Base-by-base conservation (phyloP, 2,329 filamentous ascomycete species). In the Cytospora leucostoma region DNA sequence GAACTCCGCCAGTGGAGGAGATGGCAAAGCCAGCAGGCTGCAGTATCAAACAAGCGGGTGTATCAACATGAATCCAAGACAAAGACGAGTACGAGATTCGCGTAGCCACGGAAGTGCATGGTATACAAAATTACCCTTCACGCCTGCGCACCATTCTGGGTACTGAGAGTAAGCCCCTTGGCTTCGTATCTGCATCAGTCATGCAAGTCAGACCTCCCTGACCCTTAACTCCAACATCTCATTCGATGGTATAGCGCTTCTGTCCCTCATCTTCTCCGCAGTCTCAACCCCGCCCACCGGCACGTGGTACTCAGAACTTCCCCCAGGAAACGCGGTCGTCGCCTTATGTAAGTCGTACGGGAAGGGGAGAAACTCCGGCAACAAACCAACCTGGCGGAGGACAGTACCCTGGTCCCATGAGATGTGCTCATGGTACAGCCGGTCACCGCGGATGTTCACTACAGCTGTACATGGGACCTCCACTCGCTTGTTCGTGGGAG, bases 401-500 rank as follows among this genome's bases (percentile, higher is more conserved):
- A 84, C 81, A 0, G 84, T 88, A 0, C 79, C 84, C 71, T 90
- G 87, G 64, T 91, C 88, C 88, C 88, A 91, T 15, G 81, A 77
- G 51, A 91, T 90, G 68, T 91, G 88, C 71, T 91, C 88, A 67
- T 90, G 87, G 67, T 85, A 89, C 0, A 91, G 74, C 0, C 87
- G 78, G 70, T 90, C 87, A 2, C 88, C 88, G 1, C 88, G 82
- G 59, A 91, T 81, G 62, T 88, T 88, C 5, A 91, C 87, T 0
- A 91, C 79, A 3, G 83, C 79, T 0, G 83, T 88, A 65, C 90
- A 84, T 0, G 88, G 87, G 7, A 90, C 78, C n/a, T 81, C 77
- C 2, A 89, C 78, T 4, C 77, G 75, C 56, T 77, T 78, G 38
- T 78, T 75, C 0, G 86, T 87, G 0, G 84, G 81, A 2, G 82